A percentile compares a stretch with the other conserved stretches of the same genome.
Conservation (phyloP, 2,329 filamentous ascomycete genomes). For the Ophiocordyceps robertsii region DNA sequence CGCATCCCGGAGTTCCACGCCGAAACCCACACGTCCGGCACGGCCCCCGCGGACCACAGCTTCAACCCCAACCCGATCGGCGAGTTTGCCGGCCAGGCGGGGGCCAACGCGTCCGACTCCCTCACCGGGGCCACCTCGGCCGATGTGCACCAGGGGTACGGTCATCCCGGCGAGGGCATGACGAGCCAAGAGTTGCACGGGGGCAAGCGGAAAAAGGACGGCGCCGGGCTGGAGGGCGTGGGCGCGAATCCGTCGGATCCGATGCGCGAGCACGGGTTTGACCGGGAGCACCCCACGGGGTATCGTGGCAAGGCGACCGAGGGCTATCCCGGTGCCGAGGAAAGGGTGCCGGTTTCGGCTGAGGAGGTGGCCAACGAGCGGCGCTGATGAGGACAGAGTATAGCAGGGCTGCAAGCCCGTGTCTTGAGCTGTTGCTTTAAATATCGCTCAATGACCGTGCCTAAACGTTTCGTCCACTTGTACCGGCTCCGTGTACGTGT, state of each 20-base stretch:
- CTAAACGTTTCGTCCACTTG: too few species aligned
- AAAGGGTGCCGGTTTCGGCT: not conserved
- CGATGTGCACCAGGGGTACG: conserved; percentile 28
- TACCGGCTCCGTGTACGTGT: too few species aligned
- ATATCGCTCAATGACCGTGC: too few species aligned
- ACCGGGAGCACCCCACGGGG: conserved; percentile 8
- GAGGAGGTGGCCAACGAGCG: not conserved
- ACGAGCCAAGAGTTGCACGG: conserved; percentile 25
- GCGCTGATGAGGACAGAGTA: conserved; percentile 10
- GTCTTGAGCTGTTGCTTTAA: too few species aligned
- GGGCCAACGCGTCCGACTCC: conserved; percentile 20
- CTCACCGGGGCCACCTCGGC: conserved; percentile 30
- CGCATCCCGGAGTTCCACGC: conserved; percentile 48
- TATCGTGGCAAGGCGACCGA: not conserved
- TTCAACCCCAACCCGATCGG: conserved; percentile 19
- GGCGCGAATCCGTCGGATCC: conserved; percentile 18
- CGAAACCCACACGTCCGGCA: conserved; percentile 27
- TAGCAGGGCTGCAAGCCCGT: too few species aligned
- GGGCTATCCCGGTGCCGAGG: not conserved
- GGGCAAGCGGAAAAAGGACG: conserved; percentile 21
- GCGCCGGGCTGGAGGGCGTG: conserved; percentile 24
- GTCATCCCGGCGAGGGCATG: conserved; percentile 29
- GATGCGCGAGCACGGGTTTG: conserved; percentile 15
- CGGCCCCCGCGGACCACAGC: conserved; percentile 43
- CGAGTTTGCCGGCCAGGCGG: conserved; percentile 21